Evolutionary conservation across 2,329 filamentous ascomycete genomes (phyloP).

Genomic region (Tolypocladium amazonense): DNA sequence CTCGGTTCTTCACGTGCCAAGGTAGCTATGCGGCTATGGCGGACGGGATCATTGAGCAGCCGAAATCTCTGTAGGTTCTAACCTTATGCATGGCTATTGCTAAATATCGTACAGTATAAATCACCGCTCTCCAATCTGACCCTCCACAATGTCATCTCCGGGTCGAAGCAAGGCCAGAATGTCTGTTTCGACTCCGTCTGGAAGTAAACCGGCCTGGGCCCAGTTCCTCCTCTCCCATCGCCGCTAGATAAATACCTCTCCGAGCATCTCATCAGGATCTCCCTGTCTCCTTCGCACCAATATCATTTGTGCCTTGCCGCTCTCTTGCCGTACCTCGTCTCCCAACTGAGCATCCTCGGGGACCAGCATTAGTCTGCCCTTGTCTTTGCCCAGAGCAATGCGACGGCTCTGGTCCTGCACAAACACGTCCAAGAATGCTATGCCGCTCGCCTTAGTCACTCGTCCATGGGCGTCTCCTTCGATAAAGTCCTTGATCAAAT

Average conservation of each 20-base stretch:
- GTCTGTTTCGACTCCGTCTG: background rate
- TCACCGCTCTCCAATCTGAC: background rate
- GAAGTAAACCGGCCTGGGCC: background rate
- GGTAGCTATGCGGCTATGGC: background rate
- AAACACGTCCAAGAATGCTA: constrained; percentile 14
- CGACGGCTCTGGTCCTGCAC: constrained; percentile 14
- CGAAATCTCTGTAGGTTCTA: background rate
- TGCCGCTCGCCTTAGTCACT: constrained; percentile 13
- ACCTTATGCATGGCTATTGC: background rate
- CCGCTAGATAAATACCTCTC: background rate
- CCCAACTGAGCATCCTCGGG: constrained; percentile 15
- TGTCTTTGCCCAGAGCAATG: constrained; percentile 15
- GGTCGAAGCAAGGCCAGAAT: background rate
- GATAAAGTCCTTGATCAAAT: constrained; percentile 21
- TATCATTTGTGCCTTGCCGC: constrained; percentile 3
- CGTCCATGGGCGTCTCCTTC: constrained; percentile 11
- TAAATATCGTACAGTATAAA: background rate
- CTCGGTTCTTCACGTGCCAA: background rate
- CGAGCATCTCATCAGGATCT: background rate
- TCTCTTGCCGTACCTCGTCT: constrained; percentile 15
- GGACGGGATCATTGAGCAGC: background rate
- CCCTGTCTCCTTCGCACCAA: background rate
- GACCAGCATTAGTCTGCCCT: constrained; percentile 15
- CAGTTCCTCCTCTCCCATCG: background rate
- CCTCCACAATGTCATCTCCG: too few relatives aligned